These are phyloP conservation scores for Closterium sp. DNA, from an alignment of 139 green algal species.

Conservation along the genomic window DNA sequence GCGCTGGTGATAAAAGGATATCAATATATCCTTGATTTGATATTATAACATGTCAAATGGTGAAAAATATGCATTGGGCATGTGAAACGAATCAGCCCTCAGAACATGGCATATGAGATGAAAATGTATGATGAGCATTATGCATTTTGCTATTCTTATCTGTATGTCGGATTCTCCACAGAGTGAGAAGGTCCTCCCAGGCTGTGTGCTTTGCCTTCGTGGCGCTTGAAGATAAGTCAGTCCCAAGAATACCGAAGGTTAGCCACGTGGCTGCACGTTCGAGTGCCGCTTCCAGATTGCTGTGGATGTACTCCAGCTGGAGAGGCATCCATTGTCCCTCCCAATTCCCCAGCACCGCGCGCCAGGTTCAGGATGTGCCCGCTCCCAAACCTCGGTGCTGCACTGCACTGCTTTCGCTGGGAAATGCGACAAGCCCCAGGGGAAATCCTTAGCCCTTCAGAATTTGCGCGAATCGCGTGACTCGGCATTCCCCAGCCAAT, in stretches of 20 bases:
- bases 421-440: neutral
- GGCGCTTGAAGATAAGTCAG: neutral
- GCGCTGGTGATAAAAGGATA: no score
- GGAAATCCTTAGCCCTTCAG: neutral
- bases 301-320: neutral
- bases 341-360: neutral
- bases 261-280: neutral
- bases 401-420: neutral
- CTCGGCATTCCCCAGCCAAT: neutral
- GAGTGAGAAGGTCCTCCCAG: neutral
- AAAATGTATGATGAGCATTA: no score
- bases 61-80: no score
- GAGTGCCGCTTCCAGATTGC: neutral
- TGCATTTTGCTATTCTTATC: no score
- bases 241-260: neutral
- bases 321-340: neutral
- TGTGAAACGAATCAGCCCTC: no score
- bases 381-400: neutral
- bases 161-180: neutral
- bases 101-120: no score
- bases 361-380: neutral
- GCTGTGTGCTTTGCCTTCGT: neutral
- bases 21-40: no score
- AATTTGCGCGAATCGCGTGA: neutral
- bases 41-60: no score